phyloP scores from a whole-genome alignment of 1,284 basidiomycete species.

The Earliella scabrosa region DNA sequence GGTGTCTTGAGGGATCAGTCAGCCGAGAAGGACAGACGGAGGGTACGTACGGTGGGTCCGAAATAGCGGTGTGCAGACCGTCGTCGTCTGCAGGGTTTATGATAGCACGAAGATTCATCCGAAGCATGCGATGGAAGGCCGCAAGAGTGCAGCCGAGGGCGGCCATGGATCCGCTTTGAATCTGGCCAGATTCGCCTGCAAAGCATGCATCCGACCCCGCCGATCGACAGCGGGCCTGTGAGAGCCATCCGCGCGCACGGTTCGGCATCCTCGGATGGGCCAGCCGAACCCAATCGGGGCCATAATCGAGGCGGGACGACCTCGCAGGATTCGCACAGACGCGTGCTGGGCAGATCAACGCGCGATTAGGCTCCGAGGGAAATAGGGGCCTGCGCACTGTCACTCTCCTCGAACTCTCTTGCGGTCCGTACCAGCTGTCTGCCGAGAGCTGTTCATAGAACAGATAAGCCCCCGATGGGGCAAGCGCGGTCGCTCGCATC shows the following conservation, averaged over 20 bases:
- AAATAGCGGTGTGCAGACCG: constrained; percentile 21
- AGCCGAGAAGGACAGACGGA: constrained; percentile 1
- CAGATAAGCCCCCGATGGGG: constrained; percentile 27
- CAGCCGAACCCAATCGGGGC: constrained; percentile 15
- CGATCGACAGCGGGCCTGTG: constrained; percentile 9
- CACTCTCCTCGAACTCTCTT: constrained; percentile 12
- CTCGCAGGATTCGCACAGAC: constrained; percentile 17
- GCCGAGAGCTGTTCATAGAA: constrained; percentile 26
- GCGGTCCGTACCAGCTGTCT: constrained; percentile 22
- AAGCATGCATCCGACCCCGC: constrained; percentile 13
- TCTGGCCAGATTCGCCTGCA: constrained; percentile 9
- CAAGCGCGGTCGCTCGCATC: constrained; percentile 16
- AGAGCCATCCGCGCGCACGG: constrained; percentile 4
- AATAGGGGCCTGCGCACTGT: constrained; percentile 26
- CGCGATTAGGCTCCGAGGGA: constrained; percentile 24
- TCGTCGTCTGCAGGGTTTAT: constrained; percentile 22
- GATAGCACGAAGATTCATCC: constrained; percentile 25
- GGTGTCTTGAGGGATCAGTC: constrained; percentile 3
- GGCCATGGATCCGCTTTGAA: constrained; percentile 10
- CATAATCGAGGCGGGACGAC: constrained; percentile 14
- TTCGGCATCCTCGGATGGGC: constrained; percentile 5
- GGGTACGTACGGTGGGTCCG: neutral
- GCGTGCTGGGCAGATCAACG: constrained; percentile 14
- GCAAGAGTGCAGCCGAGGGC: constrained; percentile 12
- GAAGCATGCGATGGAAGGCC: constrained; percentile 16